Conservation (phyloP, 495 filamentous ascomycete species). For the Aspergillus hancockii region DNA sequence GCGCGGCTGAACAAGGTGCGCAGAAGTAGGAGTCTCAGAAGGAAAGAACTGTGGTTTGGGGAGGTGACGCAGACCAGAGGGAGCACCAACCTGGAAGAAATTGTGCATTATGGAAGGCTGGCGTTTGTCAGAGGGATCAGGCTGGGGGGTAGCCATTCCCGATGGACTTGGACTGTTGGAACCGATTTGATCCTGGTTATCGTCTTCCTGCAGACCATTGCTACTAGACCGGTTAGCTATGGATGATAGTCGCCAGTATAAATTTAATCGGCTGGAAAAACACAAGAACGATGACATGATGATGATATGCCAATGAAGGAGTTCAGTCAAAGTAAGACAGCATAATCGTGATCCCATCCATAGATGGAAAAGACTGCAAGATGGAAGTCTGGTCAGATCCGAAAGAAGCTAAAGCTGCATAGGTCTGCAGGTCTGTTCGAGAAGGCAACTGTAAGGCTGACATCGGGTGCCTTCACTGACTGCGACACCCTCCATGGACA, state of each 20-base stretch:
- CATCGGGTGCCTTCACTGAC: slow-evolving; percentile 10
- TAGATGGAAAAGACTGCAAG: neutral
- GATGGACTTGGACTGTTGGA: slow-evolving; percentile 77
- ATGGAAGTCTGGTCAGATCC: slow-evolving; percentile 17
- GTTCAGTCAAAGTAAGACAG: slow-evolving; percentile 13
- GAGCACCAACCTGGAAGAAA: slow-evolving; percentile 95
- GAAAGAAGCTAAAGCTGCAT: slow-evolving; percentile 6
- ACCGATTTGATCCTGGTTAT: slow-evolving; percentile 73
- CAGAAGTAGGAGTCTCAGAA: slow-evolving; percentile 43
- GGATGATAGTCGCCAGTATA: neutral
- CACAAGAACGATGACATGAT: neutral
- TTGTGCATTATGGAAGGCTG: slow-evolving; percentile 89
- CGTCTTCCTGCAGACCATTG: slow-evolving; percentile 58
- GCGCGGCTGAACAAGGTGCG: slow-evolving; percentile 34
- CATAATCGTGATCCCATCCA: neutral
- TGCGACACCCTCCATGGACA: slow-evolving; percentile 9
- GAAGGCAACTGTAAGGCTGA: slow-evolving; percentile 10
- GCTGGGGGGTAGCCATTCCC: slow-evolving; percentile 83
- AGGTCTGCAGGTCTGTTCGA: slow-evolving; percentile 7
- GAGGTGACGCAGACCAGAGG: slow-evolving; percentile 53
- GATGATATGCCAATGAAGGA: neutral
- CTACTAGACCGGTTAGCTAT: slow-evolving; percentile 31
- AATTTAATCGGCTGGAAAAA: neutral
- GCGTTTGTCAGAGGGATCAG: slow-evolving; percentile 86
- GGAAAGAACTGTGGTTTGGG: slow-evolving; percentile 47